Base-by-base conservation (phyloP, 2,329 filamentous ascomycete genomes). In the Botrytis byssoidea region DNA sequence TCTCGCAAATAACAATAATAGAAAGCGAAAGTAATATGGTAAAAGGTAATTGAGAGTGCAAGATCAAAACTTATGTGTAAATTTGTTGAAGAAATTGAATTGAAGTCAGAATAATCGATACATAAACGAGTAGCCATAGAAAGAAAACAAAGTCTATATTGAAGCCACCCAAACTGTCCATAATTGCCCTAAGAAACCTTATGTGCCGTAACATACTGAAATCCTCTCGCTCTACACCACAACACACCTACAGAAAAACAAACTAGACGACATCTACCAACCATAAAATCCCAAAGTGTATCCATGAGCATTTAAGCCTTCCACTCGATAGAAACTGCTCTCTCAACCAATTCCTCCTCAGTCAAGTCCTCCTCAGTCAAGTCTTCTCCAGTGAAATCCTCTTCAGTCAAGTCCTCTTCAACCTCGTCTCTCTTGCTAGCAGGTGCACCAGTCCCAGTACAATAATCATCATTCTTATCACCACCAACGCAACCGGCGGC, bases 401-500 rank as follows among this genome's bases (percentile, higher is more conserved):
- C n/a, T 20, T 4, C 16, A 59, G 16, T 20, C n/a, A 18, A 16
- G 18, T 35, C 32, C 1, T 32, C 61, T 6, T 65, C 63, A 65
- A 65, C 8, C 18, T 32, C 63, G 4, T 65, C 63, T 48, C 63
- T 65, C 29, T 65, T 65, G 10, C 63, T 44, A 65, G 63, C 40
- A 44, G 40, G n/a, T 12, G 9, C 40, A 18, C 22, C 25, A 22
- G 25, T 65, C 8, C 63, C 63, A 16, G 63, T 65, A 8, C 63
- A 65, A 18, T 48, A 66, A 66, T 66, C 63, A 37, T 66, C 63
- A 44, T 66, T 66, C 1, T 35, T 66, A 48, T 66, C 63, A 25
- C 63, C 63, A 1, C 63, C 42, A 35, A 66, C 29, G 29, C 63
- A 66, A 18, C 42, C 63, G 4, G 63, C n/a, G 29, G 63, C 63